These are phyloP conservation scores for Scenedesmus sp. DNA, from an alignment of 163 green algal genomes.

Conservation along the genomic window DNA sequence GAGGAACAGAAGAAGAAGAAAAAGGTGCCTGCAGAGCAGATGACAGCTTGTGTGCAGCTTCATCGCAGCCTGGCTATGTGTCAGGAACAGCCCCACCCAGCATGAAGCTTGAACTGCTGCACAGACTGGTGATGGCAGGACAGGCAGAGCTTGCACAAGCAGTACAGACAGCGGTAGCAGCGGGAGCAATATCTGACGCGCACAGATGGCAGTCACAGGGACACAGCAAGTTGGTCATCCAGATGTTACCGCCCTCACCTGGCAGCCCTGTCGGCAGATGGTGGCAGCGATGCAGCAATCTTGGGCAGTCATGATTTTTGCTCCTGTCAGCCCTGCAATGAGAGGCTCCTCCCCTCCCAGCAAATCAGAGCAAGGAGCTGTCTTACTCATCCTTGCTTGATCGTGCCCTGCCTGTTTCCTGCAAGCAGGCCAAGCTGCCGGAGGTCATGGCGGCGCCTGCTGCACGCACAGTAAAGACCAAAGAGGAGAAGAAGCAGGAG, in stretches of 20 bases:
- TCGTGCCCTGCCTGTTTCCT: neutral
- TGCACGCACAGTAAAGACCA: constrained; percentile 56
- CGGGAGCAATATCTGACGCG: neutral
- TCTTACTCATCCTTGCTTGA: neutral
- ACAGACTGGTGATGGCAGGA: neutral
- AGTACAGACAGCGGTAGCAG: neutral
- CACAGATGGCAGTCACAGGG: no score
- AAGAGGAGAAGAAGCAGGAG: constrained; percentile 62
- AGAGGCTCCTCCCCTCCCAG: neutral
- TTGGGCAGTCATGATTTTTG: neutral
- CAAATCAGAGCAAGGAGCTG: neutral
- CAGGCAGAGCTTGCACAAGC: neutral
- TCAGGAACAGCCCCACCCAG: neutral
- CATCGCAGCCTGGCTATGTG: neutral
- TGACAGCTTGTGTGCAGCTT: neutral
- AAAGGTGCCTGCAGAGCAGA: constrained; percentile 63
- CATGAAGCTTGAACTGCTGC: neutral
- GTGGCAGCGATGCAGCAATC: neutral
- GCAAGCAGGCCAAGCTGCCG: constrained; percentile 38
- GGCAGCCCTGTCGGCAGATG: neutral
- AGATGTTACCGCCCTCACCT: neutral
- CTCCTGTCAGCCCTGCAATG: neutral
- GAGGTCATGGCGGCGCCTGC: constrained; percentile 9
- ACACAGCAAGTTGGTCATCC: neutral
- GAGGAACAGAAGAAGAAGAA: constrained; percentile 85